These are phyloP conservation scores for barley (Hordeum vulgare) DNA, from an alignment of 176 grass and related monocot genomes.

Conservation along the genomic window MorexV3_pseudomolecules_assembly NC_058524.1:265299728-265300227, in stretches of 20 bases:
- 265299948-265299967: slow-evolving; percentile 22
- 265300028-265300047: background rate
- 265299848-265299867: slow-evolving; percentile 80
- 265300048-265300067: slow-evolving; percentile 1
- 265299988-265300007: slow-evolving; percentile 87
- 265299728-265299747: slow-evolving; percentile 75
- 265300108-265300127: slow-evolving; percentile 6
- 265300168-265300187: slow-evolving; percentile 98
- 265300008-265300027: slow-evolving; percentile 89
- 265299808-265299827: slow-evolving; percentile 96
- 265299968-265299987: slow-evolving; percentile 50
- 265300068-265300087: background rate
- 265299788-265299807: slow-evolving; percentile 64
- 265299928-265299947: background rate
- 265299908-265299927: slow-evolving; percentile 63
- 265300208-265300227: slow-evolving; percentile 70
- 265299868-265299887: slow-evolving; percentile 94
- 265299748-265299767: slow-evolving; percentile 95
- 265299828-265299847: slow-evolving; percentile 79
- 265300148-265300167: slow-evolving; percentile 94
- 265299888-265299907: slow-evolving; percentile 99
- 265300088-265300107: background rate
- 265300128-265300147: slow-evolving; percentile 47
- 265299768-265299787: slow-evolving; percentile 92
- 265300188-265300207: slow-evolving; percentile 95